Conservation (phyloP, 2,329 filamentous ascomycete species). For the Gyromitra esculenta region DNA sequence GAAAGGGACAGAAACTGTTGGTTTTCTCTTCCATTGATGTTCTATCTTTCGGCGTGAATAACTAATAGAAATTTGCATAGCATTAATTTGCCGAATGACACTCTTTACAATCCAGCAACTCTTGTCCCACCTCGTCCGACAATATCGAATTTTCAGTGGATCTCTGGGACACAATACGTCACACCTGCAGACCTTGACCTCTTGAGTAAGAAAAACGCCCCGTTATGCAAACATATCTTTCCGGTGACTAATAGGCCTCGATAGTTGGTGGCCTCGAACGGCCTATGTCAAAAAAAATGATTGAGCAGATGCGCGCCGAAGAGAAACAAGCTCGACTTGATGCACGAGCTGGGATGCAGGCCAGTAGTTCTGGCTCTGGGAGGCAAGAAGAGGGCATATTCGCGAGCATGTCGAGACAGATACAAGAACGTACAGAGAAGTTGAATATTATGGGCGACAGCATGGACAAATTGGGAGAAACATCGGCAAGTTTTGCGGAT, state of each 20-base stretch:
- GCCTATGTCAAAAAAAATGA: conserved; percentile 87
- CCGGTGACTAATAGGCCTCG: conserved; percentile 15
- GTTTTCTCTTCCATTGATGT: conserved; percentile 61
- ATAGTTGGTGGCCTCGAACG: conserved; percentile 82
- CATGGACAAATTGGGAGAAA: conserved; percentile 83
- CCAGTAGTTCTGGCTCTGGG: conserved; percentile 58
- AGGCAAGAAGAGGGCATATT: conserved; percentile 67
- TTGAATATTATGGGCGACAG: conserved; percentile 82
- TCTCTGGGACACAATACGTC: conserved; percentile 91
- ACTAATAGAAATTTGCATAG: conserved; percentile 37
- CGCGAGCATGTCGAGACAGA: conserved; percentile 83
- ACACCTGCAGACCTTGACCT: conserved; percentile 87
- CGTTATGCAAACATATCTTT: not conserved
- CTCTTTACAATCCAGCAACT: conserved; percentile 79
- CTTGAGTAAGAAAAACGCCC: conserved; percentile 66
- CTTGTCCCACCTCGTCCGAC: conserved; percentile 82
- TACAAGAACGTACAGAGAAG: conserved; percentile 91
- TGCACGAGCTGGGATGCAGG: conserved; percentile 58
- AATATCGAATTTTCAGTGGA: conserved; percentile 96
- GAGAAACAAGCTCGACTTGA: conserved; percentile 68
- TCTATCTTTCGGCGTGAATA: not conserved
- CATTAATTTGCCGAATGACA: conserved; percentile 66
- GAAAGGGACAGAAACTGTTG: conserved; percentile 72
- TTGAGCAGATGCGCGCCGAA: conserved; percentile 80
- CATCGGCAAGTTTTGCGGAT: conserved; percentile 83